phyloP scores from a whole-genome alignment of 192 early-diverging fungal genomes.

The Podila verticillata region DNA sequence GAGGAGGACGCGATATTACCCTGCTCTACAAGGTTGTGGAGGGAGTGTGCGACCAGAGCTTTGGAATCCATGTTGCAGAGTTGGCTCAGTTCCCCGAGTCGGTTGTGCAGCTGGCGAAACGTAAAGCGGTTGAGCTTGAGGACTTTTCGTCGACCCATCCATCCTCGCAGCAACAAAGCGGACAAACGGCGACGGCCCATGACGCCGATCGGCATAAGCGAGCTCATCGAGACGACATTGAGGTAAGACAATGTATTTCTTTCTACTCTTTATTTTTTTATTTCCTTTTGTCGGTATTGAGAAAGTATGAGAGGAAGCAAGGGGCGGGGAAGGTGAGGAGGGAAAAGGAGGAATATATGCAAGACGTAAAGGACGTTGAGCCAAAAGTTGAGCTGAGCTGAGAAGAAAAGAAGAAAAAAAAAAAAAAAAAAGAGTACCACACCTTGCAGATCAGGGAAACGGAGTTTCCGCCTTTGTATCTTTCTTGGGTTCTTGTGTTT shows the following conservation, averaged over 20 bases:
- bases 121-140: slow-evolving; percentile 90
- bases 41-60: slow-evolving; percentile 94
- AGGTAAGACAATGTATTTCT: slow-evolving; percentile 31
- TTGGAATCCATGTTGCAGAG: slow-evolving; percentile 98
- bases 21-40: slow-evolving; percentile 91
- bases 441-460: too few species aligned
- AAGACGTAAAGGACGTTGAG: too few species aligned
- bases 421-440: too few species aligned
- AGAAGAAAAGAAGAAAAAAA: too few species aligned
- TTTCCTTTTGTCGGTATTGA: background rate
- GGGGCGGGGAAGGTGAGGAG: background rate
- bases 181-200: slow-evolving; percentile 51
- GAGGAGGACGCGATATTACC: slow-evolving; percentile 71
- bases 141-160: slow-evolving; percentile 61
- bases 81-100: slow-evolving; percentile 89
- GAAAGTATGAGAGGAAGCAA: background rate
- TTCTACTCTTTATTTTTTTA: background rate
- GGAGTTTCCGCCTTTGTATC: too few species aligned
- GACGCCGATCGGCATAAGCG: slow-evolving; percentile 8
- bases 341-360: background rate
- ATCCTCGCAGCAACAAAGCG: slow-evolving; percentile 13
- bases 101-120: slow-evolving; percentile 84
- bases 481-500: too few species aligned
- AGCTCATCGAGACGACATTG: slow-evolving; percentile 52
- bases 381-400: too few species aligned